phyloP scores from a whole-genome alignment of 2,329 filamentous ascomycete species.

The Colletotrichum kahawae region DNA sequence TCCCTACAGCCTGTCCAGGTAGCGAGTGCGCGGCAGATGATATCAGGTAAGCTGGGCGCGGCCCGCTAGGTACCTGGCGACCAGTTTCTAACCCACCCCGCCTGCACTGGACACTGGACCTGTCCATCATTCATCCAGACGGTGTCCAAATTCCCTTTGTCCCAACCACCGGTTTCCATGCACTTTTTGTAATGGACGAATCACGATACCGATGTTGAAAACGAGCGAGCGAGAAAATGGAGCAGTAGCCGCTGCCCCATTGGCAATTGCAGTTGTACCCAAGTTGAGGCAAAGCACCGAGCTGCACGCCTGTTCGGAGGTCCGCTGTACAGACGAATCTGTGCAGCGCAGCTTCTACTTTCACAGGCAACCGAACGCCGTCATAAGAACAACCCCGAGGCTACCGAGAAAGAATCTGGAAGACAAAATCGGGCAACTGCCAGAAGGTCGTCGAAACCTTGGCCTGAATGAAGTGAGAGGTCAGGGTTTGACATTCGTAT shows the following conservation, averaged over 20 bases:
- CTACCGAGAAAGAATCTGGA: not conserved
- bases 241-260: too few relatives aligned
- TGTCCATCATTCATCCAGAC: not conserved
- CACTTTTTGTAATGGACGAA: not conserved
- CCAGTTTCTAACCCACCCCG: not conserved
- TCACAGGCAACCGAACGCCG: not conserved
- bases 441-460: not conserved
- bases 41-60: not conserved
- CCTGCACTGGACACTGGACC: not conserved
- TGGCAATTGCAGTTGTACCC: not conserved
- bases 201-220: not conserved
- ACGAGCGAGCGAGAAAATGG: not conserved
- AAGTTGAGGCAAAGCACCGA: not conserved
- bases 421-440: not conserved
- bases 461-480: not conserved
- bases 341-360: not conserved
- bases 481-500: not conserved
- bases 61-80: not conserved
- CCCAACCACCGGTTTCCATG: not conserved
- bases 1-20: not conserved
- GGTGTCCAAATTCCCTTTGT: not conserved
- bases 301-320: not conserved
- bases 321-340: not conserved
- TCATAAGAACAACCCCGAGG: not conserved
- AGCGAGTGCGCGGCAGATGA: not conserved